A percentile compares a stretch with the other conserved stretches of the same genome.
phyloP scores from a whole-genome alignment of 805 yeast species.

The Sugiyamaella valdiviana region DNA sequence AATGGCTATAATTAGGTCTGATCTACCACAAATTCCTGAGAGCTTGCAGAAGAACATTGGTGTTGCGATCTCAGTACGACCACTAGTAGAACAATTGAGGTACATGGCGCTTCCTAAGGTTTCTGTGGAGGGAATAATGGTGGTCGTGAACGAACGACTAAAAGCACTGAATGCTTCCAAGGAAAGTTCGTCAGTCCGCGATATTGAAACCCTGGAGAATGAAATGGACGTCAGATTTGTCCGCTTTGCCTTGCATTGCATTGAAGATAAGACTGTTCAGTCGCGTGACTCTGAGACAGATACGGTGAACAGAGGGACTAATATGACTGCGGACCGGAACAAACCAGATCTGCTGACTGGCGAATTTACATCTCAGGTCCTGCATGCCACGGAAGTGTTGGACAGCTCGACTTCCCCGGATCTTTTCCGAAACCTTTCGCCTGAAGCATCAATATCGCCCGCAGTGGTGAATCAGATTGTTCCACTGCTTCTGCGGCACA shows the following conservation, averaged over 20 bases:
- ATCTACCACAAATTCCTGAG: conserved; percentile 1
- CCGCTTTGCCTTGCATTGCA: conserved; percentile 24
- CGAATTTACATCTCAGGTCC: conserved; percentile 3
- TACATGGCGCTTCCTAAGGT: conserved; percentile 27
- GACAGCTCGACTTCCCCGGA: conserved; percentile 8
- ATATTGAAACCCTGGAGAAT: conserved; percentile 11
- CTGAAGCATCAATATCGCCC: no score
- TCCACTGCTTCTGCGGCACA: conserved; percentile 6
- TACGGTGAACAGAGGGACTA: neutral
- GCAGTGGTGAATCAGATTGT: conserved; percentile 6
- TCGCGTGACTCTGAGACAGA: neutral
- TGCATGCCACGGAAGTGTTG: conserved; percentile 18
- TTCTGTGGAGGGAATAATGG: conserved; percentile 15
- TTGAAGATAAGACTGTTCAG: conserved; percentile 20
- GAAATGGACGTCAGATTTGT: conserved; percentile 26
- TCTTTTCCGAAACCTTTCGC: neutral
- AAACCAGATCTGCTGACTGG: conserved; percentile 6
- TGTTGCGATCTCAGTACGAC: conserved; percentile 19
- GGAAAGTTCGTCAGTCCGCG: neutral
- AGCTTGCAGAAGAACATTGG: conserved; percentile 12
- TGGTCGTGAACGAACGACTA: conserved; percentile 17
- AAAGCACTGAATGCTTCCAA: conserved; percentile 4
- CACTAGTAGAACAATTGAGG: conserved; percentile 29
- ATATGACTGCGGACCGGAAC: conserved; percentile 9
- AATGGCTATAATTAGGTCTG: conserved; percentile 12